A percentile compares a stretch with the other conserved stretches of the same genome.
phyloP scores from a whole-genome alignment of 2,329 filamentous ascomycete genomes.

The Xylaria sp. region DNA sequence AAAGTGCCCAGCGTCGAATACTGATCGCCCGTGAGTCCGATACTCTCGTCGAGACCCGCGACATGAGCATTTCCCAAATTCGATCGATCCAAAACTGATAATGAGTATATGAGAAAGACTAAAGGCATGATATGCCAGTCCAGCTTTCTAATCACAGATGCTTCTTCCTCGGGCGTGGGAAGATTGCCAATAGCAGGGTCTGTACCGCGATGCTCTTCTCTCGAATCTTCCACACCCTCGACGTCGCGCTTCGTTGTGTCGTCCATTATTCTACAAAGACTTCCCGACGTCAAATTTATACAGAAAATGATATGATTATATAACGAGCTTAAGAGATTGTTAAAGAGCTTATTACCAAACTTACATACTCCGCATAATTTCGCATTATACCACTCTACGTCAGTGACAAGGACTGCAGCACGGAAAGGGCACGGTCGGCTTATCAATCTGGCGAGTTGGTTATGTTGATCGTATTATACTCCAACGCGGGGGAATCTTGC shows the following conservation, averaged over 20 bases:
- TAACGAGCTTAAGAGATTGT: neutral
- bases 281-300: neutral
- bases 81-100: constrained; percentile 49
- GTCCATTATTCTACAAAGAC: constrained; percentile 5
- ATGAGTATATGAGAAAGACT: constrained; percentile 46
- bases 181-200: neutral
- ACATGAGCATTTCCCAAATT: constrained; percentile 47
- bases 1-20: constrained; percentile 47
- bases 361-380: neutral
- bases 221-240: constrained; percentile 2
- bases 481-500: constrained; percentile 16
- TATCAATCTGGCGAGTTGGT: neutral
- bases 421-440: neutral
- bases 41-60: constrained; percentile 47
- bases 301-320: neutral
- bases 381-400: neutral
- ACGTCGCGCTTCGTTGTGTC: constrained; percentile 1
- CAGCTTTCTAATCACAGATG: constrained; percentile 26
- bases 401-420: neutral
- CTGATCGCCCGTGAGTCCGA: constrained; percentile 42
- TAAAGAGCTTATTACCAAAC: neutral
- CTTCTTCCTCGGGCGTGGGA: constrained; percentile 33
- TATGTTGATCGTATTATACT: neutral
- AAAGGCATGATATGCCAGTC: constrained; percentile 42
- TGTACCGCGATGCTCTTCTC: neutral